Percentiles rank a stretch among this genome's conserved stretches.
These are phyloP conservation scores for Pseudogymnoascus sp. DNA, from an alignment of 2,329 filamentous ascomycete species.

Conservation along the genomic window DNA sequence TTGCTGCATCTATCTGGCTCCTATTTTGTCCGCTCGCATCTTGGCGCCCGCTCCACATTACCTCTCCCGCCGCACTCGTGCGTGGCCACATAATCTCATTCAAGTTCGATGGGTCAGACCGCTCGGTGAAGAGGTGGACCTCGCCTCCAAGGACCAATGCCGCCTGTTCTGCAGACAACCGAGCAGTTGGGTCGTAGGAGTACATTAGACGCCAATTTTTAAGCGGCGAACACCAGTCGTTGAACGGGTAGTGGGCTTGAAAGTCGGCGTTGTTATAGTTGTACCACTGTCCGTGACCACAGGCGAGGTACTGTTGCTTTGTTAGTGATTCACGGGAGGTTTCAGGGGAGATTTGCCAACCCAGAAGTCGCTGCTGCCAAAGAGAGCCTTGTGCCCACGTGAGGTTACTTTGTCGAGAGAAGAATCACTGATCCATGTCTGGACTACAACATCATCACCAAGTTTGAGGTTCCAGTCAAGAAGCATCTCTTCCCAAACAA, in stretches of 20 bases:
- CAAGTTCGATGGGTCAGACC: slow-evolving; percentile 67
- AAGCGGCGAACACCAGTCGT: slow-evolving; percentile 70
- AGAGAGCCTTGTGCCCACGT: slow-evolving; percentile 62
- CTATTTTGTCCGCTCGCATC: slow-evolving; percentile 61
- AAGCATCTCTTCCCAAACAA: slow-evolving; percentile 87
- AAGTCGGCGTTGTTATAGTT: slow-evolving; percentile 56
- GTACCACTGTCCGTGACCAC: slow-evolving; percentile 71
- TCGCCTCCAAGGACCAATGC: slow-evolving; percentile 74
- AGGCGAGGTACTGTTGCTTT: slow-evolving; percentile 63
- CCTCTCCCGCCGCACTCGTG: slow-evolving; percentile 64
- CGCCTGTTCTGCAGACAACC: slow-evolving; percentile 51
- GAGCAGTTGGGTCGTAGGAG: slow-evolving; percentile 63
- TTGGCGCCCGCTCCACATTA: slow-evolving; percentile 67
- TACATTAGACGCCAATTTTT: slow-evolving; percentile 81
- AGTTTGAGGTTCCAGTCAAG: slow-evolving; percentile 70
- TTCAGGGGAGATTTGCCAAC: slow-evolving; percentile 36
- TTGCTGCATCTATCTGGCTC: slow-evolving; percentile 60
- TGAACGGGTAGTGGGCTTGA: slow-evolving; percentile 56
- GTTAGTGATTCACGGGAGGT: slow-evolving; percentile 14
- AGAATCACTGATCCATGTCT: slow-evolving; percentile 63
- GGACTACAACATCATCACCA: slow-evolving; percentile 63
- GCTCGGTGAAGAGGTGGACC: slow-evolving; percentile 72
- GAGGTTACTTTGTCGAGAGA: slow-evolving; percentile 53
- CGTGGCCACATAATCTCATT: slow-evolving; percentile 74
- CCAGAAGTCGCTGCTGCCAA: slow-evolving; percentile 71